Evolutionary conservation across 1,284 basidiomycete genomes (phyloP).

Genomic region (Irpex sp.): DNA sequence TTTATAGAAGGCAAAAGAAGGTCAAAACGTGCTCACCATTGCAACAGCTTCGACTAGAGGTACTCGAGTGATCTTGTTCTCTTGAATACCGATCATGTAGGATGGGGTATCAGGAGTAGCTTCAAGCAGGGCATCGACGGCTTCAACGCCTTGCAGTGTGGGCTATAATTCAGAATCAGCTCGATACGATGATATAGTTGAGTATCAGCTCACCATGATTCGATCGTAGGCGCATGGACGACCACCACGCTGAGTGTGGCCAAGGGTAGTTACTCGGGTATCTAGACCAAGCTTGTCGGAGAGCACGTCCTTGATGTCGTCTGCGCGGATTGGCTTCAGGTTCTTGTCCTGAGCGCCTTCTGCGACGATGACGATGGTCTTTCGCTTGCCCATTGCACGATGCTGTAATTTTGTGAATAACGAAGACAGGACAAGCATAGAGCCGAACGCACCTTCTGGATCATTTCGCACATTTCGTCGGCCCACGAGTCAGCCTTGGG

Average conservation of each 20-base stretch:
- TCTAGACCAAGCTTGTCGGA: constrained; percentile 87
- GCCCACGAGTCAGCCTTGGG: constrained; percentile 84
- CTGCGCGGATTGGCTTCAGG: constrained; percentile 87
- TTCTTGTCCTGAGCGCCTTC: constrained; percentile 91
- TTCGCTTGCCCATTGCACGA: constrained; percentile 89
- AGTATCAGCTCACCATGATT: constrained; percentile 62
- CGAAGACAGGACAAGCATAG: not conserved
- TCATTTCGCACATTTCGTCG: constrained; percentile 86
- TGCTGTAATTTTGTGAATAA: constrained; percentile 51
- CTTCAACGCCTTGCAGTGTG: constrained; percentile 92
- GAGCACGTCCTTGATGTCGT: constrained; percentile 89
- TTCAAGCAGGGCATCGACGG: constrained; percentile 88
- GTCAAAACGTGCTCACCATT: constrained; percentile 44
- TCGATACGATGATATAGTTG: constrained; percentile 61
- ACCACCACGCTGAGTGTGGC: constrained; percentile 96
- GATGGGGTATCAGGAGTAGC: constrained; percentile 89
- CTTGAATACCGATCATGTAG: constrained; percentile 95
- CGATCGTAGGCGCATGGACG: constrained; percentile 92
- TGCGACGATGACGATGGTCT: constrained; percentile 97
- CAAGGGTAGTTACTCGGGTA: constrained; percentile 96
- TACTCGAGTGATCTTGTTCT: constrained; percentile 93
- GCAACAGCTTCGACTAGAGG: constrained; percentile 92
- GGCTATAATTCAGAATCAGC: constrained; percentile 66
- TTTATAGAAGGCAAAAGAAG: not conserved
- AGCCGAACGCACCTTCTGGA: constrained; percentile 58